Base-by-base conservation (phyloP, 495 filamentous ascomycete genomes). In the Choiromyces venosus region DNA sequence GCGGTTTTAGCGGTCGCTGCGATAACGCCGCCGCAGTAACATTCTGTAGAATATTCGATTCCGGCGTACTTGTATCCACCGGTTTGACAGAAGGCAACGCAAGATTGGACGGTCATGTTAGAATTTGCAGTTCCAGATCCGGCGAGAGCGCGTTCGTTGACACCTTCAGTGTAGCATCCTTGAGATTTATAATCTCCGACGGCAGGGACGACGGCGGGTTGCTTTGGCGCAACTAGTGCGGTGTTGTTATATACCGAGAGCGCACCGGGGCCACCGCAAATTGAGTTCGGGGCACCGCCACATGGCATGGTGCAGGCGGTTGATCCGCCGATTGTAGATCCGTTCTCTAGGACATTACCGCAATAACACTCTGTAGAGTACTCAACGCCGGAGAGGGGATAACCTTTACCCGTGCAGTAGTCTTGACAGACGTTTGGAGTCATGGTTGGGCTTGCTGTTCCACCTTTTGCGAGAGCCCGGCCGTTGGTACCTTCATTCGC, bases 331-430 rank as follows among this genome's bases (percentile, higher is more conserved):
- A 78, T 66, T 14, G 65, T 72, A 3, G 76, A 73, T 19, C 46
- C 65, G 36, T 77, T 74, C 33, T 72, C 68, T 0, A 79, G 9
- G 12, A 82, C 80, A 77, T 89, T 87, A 12, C 87, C 89, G 77
- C 89, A 91, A 82, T 88, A 91, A 76, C 90, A 91, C 78, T 93
- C 88, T 44, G 87, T 85, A 44, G 87, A 88, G 72, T 92, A 92
- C 81, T 93, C 91, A 4, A 90, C 80, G 67, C 89, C 91, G 71
- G 84, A 87, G 76, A 87, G 88, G 73, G 74, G 83, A 81, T 86
- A 91, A 0, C 65, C 65, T 18, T 78, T 68, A 16, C 64, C 39
- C 16, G 75, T 69, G 40, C 73, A 79, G 44, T 85, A 86, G 61
- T 84, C 78, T 39, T 89, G 81, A 81, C 89, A 92, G 67, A 83